Evolutionary conservation across 2,329 filamentous ascomycete species (phyloP), one percentile per base, ranked within the genome.

Genomic region (Monosporascus sp.): DNA sequence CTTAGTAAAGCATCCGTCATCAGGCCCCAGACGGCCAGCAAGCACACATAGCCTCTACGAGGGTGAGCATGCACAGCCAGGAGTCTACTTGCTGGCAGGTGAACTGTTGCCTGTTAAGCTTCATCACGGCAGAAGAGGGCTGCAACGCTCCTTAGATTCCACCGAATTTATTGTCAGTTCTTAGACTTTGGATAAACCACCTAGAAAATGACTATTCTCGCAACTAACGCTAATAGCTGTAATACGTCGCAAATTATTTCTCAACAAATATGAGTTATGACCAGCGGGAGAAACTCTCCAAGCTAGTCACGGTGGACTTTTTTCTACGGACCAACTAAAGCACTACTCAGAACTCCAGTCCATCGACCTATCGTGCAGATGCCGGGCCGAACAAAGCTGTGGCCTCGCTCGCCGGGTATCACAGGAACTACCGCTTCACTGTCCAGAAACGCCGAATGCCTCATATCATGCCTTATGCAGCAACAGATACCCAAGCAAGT

Each of bases 391-490:
- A 31, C 24, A 46, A 46, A 24, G 40, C 40, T 6, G 19, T 43
- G 5, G 5, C 40, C 8, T 20, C 40, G 9, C 43, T 49, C 49
- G 37, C 52, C 31, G 37, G 63, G 62, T 65, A 66, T 65, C 60
- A 55, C 52, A 53, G 43, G 37, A 40, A 46, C 49, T 55, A 59
- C 56, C 55, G 58, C 60, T 62, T 63, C 60, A 64, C 63, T 64
- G 62, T 61, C 61, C 55, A 61, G 58, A 48, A 60, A 58, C 57
- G 52, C 59, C 58, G 49, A 61, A 63, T 57, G 56, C 62, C 60
- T 53, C 48, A 50, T 43, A 50, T 45, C 31, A 50, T 55, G 52
- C 20, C 22, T 19, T 19, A 46, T 19, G 43, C 24, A 27, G 24
- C 43, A 27, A 27, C 24, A 27, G 14, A 46, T 26, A 22, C 20